These are phyloP conservation scores for Phaeodactylum tricornutum DNA, from an alignment of 108 stramenopile genomes.

Conservation along the genomic window DNA sequence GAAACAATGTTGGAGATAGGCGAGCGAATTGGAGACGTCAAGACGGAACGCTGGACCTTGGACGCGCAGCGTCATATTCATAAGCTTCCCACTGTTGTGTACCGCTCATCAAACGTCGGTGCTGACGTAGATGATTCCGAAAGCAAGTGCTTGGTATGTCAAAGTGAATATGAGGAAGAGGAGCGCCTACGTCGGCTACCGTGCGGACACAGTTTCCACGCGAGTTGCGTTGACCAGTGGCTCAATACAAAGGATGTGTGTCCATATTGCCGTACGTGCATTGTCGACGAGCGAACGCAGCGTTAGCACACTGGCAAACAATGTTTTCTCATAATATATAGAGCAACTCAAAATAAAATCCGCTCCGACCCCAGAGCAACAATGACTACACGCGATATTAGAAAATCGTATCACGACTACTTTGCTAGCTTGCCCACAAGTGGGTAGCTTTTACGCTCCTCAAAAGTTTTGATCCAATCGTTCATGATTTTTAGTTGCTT, in stretches of 20 bases:
- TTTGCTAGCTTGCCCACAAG: slow-evolving; percentile 78
- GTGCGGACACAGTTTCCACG: slow-evolving; percentile 84
- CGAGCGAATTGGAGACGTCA: slow-evolving; percentile 78
- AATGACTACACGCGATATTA: no score
- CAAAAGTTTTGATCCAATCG: slow-evolving; percentile 94
- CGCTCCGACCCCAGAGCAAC: no score
- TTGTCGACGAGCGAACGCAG: slow-evolving; percentile 35
- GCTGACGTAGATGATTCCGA: slow-evolving; percentile 61
- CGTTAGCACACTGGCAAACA: no score
- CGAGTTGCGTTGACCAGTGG: slow-evolving; percentile 87
- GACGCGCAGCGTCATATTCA: slow-evolving; percentile 45
- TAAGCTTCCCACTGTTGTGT: slow-evolving; percentile 32
- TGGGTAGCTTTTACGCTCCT: slow-evolving; percentile 81
- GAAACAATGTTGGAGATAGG: slow-evolving; percentile 53
- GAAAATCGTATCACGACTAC: no score
- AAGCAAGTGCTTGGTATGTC: slow-evolving; percentile 85
- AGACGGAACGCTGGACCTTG: slow-evolving; percentile 72
- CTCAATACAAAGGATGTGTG: slow-evolving; percentile 73
- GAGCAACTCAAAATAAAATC: no score
- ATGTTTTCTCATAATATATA: no score
- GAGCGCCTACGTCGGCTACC: slow-evolving; percentile 63
- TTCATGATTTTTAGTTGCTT: slow-evolving; percentile 72
- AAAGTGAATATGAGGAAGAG: slow-evolving; percentile 64
- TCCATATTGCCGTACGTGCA: slow-evolving; percentile 78
- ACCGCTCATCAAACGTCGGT: slow-evolving; percentile 19